These are phyloP conservation scores for Cyberlindnera subsufficiens DNA, from an alignment of 805 yeast species.

Conservation along the genomic window DNA sequence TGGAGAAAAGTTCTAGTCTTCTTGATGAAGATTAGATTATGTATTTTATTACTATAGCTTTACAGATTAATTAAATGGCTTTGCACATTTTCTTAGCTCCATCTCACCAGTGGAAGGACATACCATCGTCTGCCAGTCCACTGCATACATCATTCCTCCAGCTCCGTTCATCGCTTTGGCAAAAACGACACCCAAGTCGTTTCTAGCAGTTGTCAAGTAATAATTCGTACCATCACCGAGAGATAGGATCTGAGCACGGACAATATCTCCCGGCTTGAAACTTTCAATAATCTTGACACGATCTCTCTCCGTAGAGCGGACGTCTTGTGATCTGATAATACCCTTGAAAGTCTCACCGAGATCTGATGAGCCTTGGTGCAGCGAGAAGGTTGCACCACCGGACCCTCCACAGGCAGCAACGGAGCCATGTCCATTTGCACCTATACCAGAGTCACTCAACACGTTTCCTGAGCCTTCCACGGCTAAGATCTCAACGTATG, in stretches of 20 bases:
- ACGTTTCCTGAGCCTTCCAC: conserved; percentile 59
- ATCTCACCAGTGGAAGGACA: conserved; percentile 66
- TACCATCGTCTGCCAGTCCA: conserved; percentile 95
- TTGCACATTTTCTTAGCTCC: conserved; percentile 88
- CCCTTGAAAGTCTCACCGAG: conserved; percentile 89
- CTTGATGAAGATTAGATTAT: conserved; percentile 11
- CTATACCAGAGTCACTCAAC: conserved; percentile 59
- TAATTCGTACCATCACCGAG: conserved; percentile 93
- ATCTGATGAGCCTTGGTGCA: conserved; percentile 51
- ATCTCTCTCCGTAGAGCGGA: conserved; percentile 88
- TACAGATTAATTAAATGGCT: conserved; percentile 46
- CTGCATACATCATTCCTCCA: conserved; percentile 77
- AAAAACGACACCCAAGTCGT: conserved; percentile 90
- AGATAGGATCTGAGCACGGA: conserved; percentile 73
- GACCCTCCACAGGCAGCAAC: conserved; percentile 50
- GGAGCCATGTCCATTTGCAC: conserved; percentile 43
- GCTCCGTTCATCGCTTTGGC: conserved; percentile 63
- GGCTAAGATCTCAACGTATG: conserved; percentile 67
- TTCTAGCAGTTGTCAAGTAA: conserved; percentile 81
- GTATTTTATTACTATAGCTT: too few species aligned
- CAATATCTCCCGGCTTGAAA: conserved; percentile 89
- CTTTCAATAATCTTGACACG: conserved; percentile 71
- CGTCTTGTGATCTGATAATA: conserved; percentile 78
- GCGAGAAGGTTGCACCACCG: conserved; percentile 38
- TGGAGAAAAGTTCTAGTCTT: conserved; percentile 15